Evolutionary conservation across 2,329 filamentous ascomycete species (phyloP).

Genomic region (Biscogniauxia mediterranea): DNA sequence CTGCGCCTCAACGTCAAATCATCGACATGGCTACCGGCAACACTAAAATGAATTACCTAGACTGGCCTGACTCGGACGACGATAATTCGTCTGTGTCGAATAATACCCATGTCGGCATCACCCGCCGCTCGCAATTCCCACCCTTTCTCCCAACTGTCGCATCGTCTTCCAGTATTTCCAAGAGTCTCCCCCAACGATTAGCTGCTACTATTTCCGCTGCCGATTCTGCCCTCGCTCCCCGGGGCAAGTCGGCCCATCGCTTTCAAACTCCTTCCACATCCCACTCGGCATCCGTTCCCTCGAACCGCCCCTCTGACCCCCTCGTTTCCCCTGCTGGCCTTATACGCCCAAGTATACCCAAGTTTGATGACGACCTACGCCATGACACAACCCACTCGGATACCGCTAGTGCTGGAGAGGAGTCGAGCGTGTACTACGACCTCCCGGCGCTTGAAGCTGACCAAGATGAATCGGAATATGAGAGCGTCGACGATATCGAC

Average conservation of each 20-base stretch:
- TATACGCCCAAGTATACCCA: not conserved
- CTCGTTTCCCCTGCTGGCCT: conserved; percentile 1
- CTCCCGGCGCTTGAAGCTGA: not conserved
- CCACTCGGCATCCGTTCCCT: conserved; percentile 10
- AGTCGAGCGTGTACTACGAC: not conserved
- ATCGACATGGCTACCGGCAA: conserved; percentile 21
- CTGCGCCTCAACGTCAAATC: conserved; percentile 17
- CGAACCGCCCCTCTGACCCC: conserved; percentile 4
- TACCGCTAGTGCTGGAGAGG: not conserved
- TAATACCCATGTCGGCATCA: conserved; percentile 22
- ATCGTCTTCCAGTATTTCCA: conserved; percentile 23
- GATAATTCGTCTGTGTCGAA: conserved; percentile 12
- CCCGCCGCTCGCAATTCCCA: conserved; percentile 24
- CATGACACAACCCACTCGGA: not conserved
- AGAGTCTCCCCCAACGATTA: conserved; percentile 22
- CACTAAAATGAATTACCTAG: conserved; percentile 14
- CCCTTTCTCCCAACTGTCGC: conserved; percentile 20
- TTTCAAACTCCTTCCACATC: conserved; percentile 16
- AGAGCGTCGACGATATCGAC: conserved; percentile 6
- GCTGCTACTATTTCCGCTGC: conserved; percentile 20
- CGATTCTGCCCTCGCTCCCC: conserved; percentile 9
- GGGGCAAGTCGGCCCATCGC: conserved; percentile 12
- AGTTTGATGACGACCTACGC: not conserved
- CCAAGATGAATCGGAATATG: conserved; percentile 5
- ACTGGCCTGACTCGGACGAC: conserved; percentile 19